Percentiles rank a stretch among this genome's conserved stretches.
These are phyloP conservation scores for Nephelium lappaceum DNA, from an alignment of 345 rosid genomes.

Conservation along the genomic window DNA sequence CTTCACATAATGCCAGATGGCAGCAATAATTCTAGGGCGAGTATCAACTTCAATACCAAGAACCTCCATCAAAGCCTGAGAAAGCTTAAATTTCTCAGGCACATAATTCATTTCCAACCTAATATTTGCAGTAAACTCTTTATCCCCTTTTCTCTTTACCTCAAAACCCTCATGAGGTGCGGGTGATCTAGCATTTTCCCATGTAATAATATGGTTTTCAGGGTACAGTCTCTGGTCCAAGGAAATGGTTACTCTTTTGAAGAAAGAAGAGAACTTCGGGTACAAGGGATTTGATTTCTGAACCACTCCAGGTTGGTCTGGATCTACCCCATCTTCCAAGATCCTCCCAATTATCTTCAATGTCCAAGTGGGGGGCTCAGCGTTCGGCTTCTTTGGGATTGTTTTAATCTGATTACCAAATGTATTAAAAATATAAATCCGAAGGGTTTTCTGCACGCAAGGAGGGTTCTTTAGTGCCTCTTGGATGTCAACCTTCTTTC, in stretches of 20 bases:
- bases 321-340: conserved; percentile 92
- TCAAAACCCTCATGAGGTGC: conserved; percentile 95
- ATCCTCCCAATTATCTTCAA: conserved; percentile 92
- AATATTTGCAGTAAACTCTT: conserved; percentile 76
- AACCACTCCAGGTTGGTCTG: conserved; percentile 84
- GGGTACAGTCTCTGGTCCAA: conserved; percentile 95
- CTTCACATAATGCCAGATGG: conserved; percentile 98
- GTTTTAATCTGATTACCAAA: conserved; percentile 84
- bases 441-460: conserved; percentile 81
- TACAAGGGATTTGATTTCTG: conserved; percentile 70
- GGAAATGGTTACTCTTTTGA: conserved; percentile 81
- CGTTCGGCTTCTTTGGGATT: conserved; percentile 77
- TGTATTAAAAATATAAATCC: conserved; percentile 88
- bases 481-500: conserved; percentile 96
- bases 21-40: conserved; percentile 94
- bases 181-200: conserved; percentile 96
- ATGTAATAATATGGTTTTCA: conserved; percentile 75
- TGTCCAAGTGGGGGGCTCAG: conserved; percentile 95
- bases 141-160: conserved; percentile 95
- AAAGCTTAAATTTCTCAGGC: conserved; percentile 95
- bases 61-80: conserved; percentile 87
- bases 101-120: conserved; percentile 87
- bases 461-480: conserved; percentile 96
- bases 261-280: conserved; percentile 90
- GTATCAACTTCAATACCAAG: conserved; percentile 97